Percentiles rank a stretch among this genome's conserved stretches.
These are phyloP conservation scores for Cajanus cajan DNA, from an alignment of 306 rosid genomes.

Conservation along the genomic window DNA sequence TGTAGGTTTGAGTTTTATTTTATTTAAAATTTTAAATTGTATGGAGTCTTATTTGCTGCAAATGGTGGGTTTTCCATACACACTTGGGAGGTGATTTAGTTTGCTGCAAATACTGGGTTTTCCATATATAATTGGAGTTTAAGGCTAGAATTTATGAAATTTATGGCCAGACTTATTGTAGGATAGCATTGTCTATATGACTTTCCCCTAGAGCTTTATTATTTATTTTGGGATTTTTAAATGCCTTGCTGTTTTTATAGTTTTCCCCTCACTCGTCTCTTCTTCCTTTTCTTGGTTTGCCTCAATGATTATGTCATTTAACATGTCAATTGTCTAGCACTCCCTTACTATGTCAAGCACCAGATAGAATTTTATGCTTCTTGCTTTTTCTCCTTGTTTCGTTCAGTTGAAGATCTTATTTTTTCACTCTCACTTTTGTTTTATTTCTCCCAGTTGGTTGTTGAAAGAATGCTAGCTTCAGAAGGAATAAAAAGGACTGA, in stretches of 20 bases:
- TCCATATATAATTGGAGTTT: neutral
- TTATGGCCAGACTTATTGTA: neutral
- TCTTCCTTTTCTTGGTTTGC: neutral
- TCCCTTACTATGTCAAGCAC: conserved; percentile 9
- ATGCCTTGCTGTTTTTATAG: neutral
- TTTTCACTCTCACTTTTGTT: conserved; percentile 17
- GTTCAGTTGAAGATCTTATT: conserved; percentile 21
- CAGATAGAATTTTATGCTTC: conserved; percentile 8
- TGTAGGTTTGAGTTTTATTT: neutral
- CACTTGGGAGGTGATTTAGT: neutral
- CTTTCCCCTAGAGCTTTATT: neutral
- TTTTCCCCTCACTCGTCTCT: neutral
- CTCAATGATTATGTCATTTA: conserved; percentile 4
- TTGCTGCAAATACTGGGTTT: too few relatives aligned
- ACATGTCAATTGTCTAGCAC: neutral
- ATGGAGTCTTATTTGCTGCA: neutral
- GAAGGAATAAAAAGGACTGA: conserved; percentile 87
- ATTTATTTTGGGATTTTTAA: neutral
- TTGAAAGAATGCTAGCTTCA: conserved; percentile 90
- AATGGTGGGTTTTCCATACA: neutral
- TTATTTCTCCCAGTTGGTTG: conserved; percentile 78
- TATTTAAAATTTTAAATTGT: neutral
- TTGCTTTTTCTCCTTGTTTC: neutral
- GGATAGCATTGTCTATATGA: neutral
- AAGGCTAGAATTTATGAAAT: neutral